Percentiles rank a stretch among this genome's conserved stretches.
Conservation (phyloP, 306 rosid genomes). For the Herpetospermum pedunculosum region DNA sequence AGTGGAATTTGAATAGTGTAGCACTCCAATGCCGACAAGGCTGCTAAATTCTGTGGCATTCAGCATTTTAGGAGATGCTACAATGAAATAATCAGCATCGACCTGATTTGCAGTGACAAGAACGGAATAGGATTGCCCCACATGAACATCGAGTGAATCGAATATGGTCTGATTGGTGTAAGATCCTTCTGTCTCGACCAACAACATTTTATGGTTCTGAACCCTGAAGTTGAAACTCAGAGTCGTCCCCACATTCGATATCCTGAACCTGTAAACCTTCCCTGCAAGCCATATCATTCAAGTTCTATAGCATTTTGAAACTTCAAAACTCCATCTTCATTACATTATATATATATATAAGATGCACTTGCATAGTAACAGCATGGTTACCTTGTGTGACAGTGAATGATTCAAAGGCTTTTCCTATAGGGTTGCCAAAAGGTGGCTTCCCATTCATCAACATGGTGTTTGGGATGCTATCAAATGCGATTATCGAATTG, state of each 20-base stretch:
- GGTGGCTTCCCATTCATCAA: constrained; percentile 69
- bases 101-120: constrained; percentile 60
- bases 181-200: constrained; percentile 91
- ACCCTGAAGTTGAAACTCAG: constrained; percentile 75
- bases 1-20: constrained; percentile 44
- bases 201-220: constrained; percentile 47
- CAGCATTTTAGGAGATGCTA: constrained; percentile 55
- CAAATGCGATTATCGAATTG: neutral
- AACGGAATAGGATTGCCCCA: constrained; percentile 80
- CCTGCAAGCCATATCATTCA: constrained; percentile 29
- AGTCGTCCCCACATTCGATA: constrained; percentile 72
- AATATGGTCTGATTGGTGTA: constrained; percentile 41
- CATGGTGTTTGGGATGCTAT: constrained; percentile 30
- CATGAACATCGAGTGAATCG: constrained; percentile 78
- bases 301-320: neutral
- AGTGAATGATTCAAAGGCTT: constrained; percentile 36
- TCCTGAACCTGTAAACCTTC: constrained; percentile 61
- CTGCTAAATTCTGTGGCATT: constrained; percentile 5
- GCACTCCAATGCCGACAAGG: constrained; percentile 41
- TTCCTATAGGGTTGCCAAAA: constrained; percentile 21
- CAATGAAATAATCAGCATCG: constrained; percentile 56
- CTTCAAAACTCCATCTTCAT: neutral
- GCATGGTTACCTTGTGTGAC: constrained; percentile 47
- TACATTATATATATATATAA: neutral
- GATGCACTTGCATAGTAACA: neutral